Evolutionary conservation across 768 basidiomycete species (phyloP).

Genomic region (Boletus reticuloceps): DNA sequence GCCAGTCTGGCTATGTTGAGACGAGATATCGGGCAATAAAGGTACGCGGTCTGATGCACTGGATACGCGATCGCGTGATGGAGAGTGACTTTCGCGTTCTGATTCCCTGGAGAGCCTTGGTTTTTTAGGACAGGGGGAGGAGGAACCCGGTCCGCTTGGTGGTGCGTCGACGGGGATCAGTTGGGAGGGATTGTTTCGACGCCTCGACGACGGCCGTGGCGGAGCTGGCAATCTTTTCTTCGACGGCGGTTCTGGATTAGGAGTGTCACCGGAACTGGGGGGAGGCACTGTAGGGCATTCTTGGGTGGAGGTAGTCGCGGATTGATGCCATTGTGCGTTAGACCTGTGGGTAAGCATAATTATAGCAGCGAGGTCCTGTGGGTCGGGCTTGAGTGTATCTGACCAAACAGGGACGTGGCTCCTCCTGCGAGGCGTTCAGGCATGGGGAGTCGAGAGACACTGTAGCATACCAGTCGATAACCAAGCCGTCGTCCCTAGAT

Average conservation of each 20-base stretch:
- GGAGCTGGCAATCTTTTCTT: conserved; percentile 20
- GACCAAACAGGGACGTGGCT: conserved; percentile 32
- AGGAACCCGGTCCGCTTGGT: not conserved
- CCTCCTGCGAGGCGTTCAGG: conserved; percentile 19
- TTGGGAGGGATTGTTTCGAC: conserved; percentile 5
- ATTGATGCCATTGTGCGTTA: conserved; percentile 18
- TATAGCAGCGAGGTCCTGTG: conserved; percentile 27
- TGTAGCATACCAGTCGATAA: conserved; percentile 28
- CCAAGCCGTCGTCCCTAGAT: conserved; percentile 29
- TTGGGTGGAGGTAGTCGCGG: not conserved
- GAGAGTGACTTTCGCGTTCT: not conserved
- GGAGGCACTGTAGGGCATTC: not conserved
- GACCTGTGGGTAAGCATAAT: conserved; percentile 24
- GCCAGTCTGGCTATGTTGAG: not conserved
- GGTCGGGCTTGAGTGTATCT: conserved; percentile 27
- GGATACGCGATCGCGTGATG: not conserved
- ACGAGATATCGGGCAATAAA: not conserved
- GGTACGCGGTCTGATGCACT: not conserved
- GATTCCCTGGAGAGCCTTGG: conserved; percentile 1
- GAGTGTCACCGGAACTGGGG: not conserved
- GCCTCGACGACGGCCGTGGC: conserved; percentile 13
- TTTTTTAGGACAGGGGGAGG: not conserved
- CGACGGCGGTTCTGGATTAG: not conserved
- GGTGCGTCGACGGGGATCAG: not conserved
- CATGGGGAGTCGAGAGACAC: not conserved